Base-by-base conservation (phyloP, 768 basidiomycete species). In the Exidia glandulosa region DNA sequence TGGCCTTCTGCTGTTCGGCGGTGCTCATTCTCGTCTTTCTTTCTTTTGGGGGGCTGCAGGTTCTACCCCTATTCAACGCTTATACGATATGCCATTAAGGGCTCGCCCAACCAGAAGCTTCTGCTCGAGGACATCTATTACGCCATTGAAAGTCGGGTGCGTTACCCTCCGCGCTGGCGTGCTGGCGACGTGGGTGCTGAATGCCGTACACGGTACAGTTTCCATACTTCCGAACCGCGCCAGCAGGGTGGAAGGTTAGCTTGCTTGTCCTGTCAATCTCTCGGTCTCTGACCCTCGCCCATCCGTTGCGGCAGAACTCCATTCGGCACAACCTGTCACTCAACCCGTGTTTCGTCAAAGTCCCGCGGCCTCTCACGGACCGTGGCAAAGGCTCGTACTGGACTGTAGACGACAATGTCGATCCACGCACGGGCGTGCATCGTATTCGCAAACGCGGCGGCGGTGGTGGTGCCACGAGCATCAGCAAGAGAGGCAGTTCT, bases 61-160 rank as follows among this genome's bases (percentile, higher is more conserved):
- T 91, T 92, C 67, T 93, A 93, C 67, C 90, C 90, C 2, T 93
- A 93, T 69, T 92, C 90, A 2, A 93, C 90, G 33, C 82, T 93
- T 58, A 93, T 93, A 67, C 84, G 90, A 90, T 93, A 92, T 70
- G 90, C 90, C 59, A 93, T 93, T 72, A 93, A 93, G 73, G 90
- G 90, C 61, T 89, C 90, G 6, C 90, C 90, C 41, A 90, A 87
- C 69, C 87, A 88, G 72, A 90, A 89, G 69, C 71, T 93, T 59
- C 75, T 93, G 59, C 74, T 93, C 57, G 90, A 93, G 74, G 90
- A 93, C 72, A 92, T 93, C 58, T 93, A 93, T 71, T 92, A 91
- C 73, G 90, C 90, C 16, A 91, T 93, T 63, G 90, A 91, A 72
- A 90, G 88, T 57, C 81, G 89, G 67, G 89, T 91, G 73, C 69